phyloP scores from a whole-genome alignment of 1,284 basidiomycete species.

The Spongispora temasekensis region DNA sequence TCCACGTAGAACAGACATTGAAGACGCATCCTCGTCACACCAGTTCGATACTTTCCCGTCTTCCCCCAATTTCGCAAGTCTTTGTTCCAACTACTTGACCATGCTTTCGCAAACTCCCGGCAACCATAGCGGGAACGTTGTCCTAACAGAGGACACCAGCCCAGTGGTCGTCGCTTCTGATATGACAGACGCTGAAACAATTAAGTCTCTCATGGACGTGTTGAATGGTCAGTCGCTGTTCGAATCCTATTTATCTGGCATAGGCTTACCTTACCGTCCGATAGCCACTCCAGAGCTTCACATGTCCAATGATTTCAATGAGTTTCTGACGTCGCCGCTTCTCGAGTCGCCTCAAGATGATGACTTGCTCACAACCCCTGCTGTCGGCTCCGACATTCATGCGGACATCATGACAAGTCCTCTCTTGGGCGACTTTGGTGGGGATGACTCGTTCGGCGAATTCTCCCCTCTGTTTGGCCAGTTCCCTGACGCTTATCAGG shows the following conservation, averaged over 20 bases:
- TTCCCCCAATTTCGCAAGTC: conserved; percentile 36
- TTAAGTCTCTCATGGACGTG: conserved; percentile 46
- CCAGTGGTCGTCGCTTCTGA: conserved; percentile 11
- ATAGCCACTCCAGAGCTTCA: conserved; percentile 43
- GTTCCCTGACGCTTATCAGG: conserved; percentile 6
- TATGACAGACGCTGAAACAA: conserved; percentile 33
- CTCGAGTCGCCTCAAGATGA: conserved; percentile 57
- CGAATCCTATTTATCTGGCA: fast-evolving
- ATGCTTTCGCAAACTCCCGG: conserved; percentile 47
- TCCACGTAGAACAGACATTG: conserved; percentile 41
- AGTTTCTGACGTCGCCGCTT: conserved; percentile 50
- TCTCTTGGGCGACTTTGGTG: conserved; percentile 32
- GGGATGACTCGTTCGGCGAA: conserved; percentile 38
- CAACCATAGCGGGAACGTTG: conserved; percentile 22
- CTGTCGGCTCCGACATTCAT: conserved; percentile 40
- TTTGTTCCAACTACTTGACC: conserved; percentile 49
- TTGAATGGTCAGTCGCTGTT: conserved; percentile 39
- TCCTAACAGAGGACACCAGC: conserved; percentile 20
- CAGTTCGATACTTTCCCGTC: conserved; percentile 21
- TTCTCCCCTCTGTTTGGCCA: conserved; percentile 26
- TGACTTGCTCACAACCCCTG: conserved; percentile 57
- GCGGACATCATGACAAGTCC: conserved; percentile 45
- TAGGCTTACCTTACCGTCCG: background rate
- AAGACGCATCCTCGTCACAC: conserved; percentile 24
- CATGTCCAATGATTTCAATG: conserved; percentile 34